Evolutionary conservation across 2,329 filamentous ascomycete species (phyloP).

Genomic region (Ophiostoma ips): DNA sequence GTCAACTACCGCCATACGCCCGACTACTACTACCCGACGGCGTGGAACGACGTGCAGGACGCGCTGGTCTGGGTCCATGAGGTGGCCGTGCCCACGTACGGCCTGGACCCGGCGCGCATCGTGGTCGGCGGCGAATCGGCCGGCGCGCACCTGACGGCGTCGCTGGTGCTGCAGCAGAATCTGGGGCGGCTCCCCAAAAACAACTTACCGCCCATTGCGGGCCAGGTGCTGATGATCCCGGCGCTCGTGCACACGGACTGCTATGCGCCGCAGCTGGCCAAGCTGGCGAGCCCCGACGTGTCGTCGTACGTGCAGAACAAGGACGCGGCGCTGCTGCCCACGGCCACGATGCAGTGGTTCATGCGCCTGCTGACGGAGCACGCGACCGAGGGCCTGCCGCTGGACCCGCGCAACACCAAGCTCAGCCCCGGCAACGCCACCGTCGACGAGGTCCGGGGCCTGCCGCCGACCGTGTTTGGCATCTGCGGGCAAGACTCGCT

Average conservation of each 20-base stretch:
- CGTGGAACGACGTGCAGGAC: conserved; percentile 40
- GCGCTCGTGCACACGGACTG: conserved; percentile 19
- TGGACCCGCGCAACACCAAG: conserved; percentile 19
- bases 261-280: conserved; percentile 14
- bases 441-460: conserved; percentile 22
- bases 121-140: conserved; percentile 27
- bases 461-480: conserved; percentile 11
- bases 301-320: conserved; percentile 20
- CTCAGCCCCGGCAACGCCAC: conserved; percentile 26
- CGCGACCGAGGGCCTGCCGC: conserved; percentile 8
- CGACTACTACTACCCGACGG: conserved; percentile 35
- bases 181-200: conserved; percentile 25
- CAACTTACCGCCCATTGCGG: conserved; percentile 23
- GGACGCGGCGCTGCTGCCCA: conserved; percentile 32
- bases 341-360: conserved; percentile 23
- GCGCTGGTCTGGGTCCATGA: conserved; percentile 39
- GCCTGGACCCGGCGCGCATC: conserved; percentile 20
- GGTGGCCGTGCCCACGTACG: conserved; percentile 19
- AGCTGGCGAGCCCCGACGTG: conserved; percentile 29
- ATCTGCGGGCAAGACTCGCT: conserved; percentile 10
- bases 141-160: conserved; percentile 15
- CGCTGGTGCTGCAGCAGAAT: conserved; percentile 7
- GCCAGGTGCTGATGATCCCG: conserved; percentile 24
- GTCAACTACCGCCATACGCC: conserved; percentile 47
- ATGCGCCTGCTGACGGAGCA: conserved; percentile 16